phyloP scores from a whole-genome alignment of 768 basidiomycete species.

The Agrocybe pediades region DNA sequence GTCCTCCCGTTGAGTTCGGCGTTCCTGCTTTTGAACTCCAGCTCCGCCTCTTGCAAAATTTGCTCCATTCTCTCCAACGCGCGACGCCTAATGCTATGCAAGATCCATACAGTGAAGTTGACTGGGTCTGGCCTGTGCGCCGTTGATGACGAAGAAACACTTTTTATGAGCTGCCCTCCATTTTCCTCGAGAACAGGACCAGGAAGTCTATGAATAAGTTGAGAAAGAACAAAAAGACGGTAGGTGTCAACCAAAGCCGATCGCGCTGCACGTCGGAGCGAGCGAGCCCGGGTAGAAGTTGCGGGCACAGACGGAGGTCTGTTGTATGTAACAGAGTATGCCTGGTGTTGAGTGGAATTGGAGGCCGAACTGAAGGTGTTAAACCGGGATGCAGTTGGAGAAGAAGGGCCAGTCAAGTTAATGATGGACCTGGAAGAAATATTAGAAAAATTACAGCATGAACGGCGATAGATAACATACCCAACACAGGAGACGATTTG shows the following conservation, averaged over 20 bases:
- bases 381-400: conserved; percentile 22
- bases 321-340: conserved; percentile 18
- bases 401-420: conserved; percentile 31
- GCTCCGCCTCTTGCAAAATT: conserved; percentile 36
- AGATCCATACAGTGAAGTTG: conserved; percentile 57
- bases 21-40: conserved; percentile 3
- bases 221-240: conserved; percentile 59
- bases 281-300: conserved; percentile 32
- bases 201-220: conserved; percentile 42
- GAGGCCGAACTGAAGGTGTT: conserved; percentile 28
- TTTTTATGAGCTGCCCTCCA: not conserved
- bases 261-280: conserved; percentile 61
- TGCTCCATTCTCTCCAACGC: conserved; percentile 44
- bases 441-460: not conserved
- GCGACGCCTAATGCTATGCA: conserved; percentile 52
- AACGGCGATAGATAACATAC: conserved; percentile 32
- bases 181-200: conserved; percentile 17
- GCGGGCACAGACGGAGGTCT: conserved; percentile 29
- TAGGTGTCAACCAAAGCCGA: conserved; percentile 69
- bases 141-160: not conserved
- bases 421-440: conserved; percentile 25
- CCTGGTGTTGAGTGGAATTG: not conserved
- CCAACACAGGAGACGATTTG: conserved; percentile 54
- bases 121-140: conserved; percentile 20
- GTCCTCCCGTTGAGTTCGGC: not conserved